Conservation (phyloP, 2,329 filamentous ascomycete genomes). For the Epichloe sylvatica region DNA sequence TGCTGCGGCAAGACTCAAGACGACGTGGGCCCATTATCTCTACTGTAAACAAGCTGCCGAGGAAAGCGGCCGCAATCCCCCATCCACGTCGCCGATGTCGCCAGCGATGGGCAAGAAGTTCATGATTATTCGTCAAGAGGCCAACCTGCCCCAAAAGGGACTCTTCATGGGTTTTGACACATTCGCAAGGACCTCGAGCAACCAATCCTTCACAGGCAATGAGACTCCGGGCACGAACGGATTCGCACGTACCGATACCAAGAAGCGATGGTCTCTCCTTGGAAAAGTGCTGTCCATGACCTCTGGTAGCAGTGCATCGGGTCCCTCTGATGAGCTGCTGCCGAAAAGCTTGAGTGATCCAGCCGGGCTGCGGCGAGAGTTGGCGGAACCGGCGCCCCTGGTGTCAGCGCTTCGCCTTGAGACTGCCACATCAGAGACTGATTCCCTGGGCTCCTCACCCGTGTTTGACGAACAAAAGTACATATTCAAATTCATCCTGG, state of each 20-base stretch:
- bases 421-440: constrained; percentile 31
- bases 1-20: constrained; percentile 53
- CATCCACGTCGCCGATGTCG: constrained; percentile 68
- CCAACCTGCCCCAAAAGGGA: constrained; percentile 32
- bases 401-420: constrained; percentile 11
- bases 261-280: constrained; percentile 50
- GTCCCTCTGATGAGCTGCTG: neutral
- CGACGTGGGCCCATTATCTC: constrained; percentile 66
- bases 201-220: constrained; percentile 12
- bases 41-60: constrained; percentile 58
- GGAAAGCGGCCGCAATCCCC: constrained; percentile 35
- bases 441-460: constrained; percentile 41
- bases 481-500: constrained; percentile 62
- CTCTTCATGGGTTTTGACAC: constrained; percentile 38
- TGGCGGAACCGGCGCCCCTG: neutral
- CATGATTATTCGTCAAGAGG: constrained; percentile 74
- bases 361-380: neutral
- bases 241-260: constrained; percentile 26
- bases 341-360: constrained; percentile 1
- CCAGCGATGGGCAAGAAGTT: constrained; percentile 77
- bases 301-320: constrained; percentile 10
- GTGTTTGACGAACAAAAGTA: constrained; percentile 43
- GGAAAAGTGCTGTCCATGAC: constrained; percentile 43
- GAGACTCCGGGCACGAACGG: constrained; percentile 14
- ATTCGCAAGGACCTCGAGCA: constrained; percentile 18